Evolutionary conservation across 148 eudicot genomes (phyloP).

Genomic region (Rhododendron molle): DNA sequence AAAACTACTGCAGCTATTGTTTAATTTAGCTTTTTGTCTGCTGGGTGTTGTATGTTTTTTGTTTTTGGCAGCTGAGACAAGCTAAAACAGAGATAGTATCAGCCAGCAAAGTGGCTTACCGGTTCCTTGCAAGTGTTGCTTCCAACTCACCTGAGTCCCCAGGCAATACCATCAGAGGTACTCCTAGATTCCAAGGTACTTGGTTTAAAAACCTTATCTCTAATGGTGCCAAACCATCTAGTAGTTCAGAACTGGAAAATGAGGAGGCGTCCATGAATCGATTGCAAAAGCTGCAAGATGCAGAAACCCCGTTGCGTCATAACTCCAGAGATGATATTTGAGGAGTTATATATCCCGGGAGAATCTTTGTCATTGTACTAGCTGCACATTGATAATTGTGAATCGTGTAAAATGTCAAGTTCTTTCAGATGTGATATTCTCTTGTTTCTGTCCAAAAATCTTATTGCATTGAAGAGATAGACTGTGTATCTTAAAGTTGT

Average conservation of each 20-base stretch:
- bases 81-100: constrained; percentile 90
- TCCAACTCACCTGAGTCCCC: constrained; percentile 49
- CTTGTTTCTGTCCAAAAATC: constrained; percentile 3
- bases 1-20: background rate
- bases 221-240: constrained; percentile 75
- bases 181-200: constrained; percentile 60
- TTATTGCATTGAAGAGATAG: constrained; percentile 13
- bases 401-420: constrained; percentile 1
- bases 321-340: constrained; percentile 30
- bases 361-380: constrained; percentile 24
- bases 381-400: constrained; percentile 13
- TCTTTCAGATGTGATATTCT: constrained; percentile 9
- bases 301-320: constrained; percentile 22
- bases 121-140: constrained; percentile 60
- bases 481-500: background rate
- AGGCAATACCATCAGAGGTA: constrained; percentile 37
- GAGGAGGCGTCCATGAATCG: constrained; percentile 29
- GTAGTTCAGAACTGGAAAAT: constrained; percentile 60
- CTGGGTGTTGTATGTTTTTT: background rate
- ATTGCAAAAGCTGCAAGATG: constrained; percentile 32
- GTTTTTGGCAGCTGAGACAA: constrained; percentile 65
- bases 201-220: constrained; percentile 81
- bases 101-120: constrained; percentile 89
- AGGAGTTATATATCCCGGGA: background rate
- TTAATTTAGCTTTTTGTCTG: background rate